Base-by-base conservation (phyloP, 2,329 filamentous ascomycete species). In the Sphaerulina vaccinii region DNA sequence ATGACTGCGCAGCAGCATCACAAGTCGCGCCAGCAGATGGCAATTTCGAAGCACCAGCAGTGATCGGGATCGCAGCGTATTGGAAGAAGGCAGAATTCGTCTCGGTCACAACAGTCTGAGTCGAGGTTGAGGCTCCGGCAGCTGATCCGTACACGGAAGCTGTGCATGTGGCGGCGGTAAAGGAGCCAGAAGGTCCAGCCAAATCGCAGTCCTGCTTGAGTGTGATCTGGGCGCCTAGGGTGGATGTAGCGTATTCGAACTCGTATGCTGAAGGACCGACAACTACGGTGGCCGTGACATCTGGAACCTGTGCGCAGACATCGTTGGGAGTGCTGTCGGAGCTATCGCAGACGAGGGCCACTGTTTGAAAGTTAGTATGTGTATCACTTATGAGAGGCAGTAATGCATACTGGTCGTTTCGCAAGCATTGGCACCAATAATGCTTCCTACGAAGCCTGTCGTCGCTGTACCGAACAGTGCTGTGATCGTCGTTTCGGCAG, bases 361-460 rank as follows among this genome's bases (percentile, higher is more conserved):
- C 19, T 9, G 49, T 51, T 5, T n/a, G n/a, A n/a, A n/a, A n/a
- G n/a, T n/a, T n/a, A n/a, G n/a, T n/a, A n/a, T n/a, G n/a, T n/a
- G n/a, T n/a, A n/a, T n/a, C n/a, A n/a, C n/a, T n/a, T n/a, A n/a
- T n/a, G n/a, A n/a, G n/a, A n/a, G n/a, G n/a, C n/a, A n/a, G n/a
- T n/a, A n/a, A n/a, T n/a, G n/a, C n/a, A n/a, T n/a, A 27, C 5
- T 5, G 11, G 24, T 27, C 24, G 53, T 58, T 5, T 55, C 52
- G 37, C 56, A 58, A 18, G 37, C 42, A 29, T 58, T 46, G 8
- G 52, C 56, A 19, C 41, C 37, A 29, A 58, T 42, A 9, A 58
- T 39, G 18, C 52, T 49, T 9, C 40, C 56, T 16, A 38, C 50
- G 13, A 49, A 52, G 11, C 43, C 51, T 16, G 21, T 41, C 22